Base-by-base conservation (phyloP, 169 alveolate genomes). In the Plasmodium inui region DNA sequence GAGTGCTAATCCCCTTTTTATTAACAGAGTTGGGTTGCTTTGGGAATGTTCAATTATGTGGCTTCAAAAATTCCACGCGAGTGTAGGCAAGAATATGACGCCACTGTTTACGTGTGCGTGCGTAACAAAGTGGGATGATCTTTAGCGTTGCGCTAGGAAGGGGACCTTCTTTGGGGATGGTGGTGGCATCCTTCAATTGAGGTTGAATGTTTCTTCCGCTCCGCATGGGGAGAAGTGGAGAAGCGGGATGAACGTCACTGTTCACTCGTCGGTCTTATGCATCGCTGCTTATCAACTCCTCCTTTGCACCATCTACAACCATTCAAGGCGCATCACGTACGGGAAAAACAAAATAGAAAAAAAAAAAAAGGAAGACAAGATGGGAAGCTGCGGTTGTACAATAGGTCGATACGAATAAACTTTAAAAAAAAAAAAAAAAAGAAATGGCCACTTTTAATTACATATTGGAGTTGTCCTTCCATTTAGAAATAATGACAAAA, bases 251-350 rank as follows among this genome's bases (percentile, higher is more conserved):
- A 67, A 10, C 76, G 14, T 67, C n/a, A 19, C 76, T 67, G 30
- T 67, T 67, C 17, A 67, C 41, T n/a, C 28, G 32, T 26, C 32
- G 0, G 30, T 67, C 37, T 67, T 67, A 2, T 19, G 39, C 37
- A n/a, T 67, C n/a, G 39, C 76, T 67, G 30, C 76, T 26, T 67
- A n/a, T 26, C n/a, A 19, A 4, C 4, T 67, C 34, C 17, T 67
- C 76, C 37, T 67, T 67, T 67, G 76, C 32, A 67, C 76, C 34
- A 67, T 67, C 37, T 67, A 22, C 76, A 67, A 19, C 76, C 76
- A 67, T 22, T 37, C 37, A 67, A 67, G 39, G n/a, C 30, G 30
- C 76, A 67, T 67, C 17, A 67, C 30, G 76, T 22, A 67, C 37
- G 9, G 26, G 30, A 4, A 61, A 19, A 67, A 67, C 19, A 50